phyloP scores from a whole-genome alignment of 2,329 filamentous ascomycete genomes.

The Xylariaceae sp. region DNA sequence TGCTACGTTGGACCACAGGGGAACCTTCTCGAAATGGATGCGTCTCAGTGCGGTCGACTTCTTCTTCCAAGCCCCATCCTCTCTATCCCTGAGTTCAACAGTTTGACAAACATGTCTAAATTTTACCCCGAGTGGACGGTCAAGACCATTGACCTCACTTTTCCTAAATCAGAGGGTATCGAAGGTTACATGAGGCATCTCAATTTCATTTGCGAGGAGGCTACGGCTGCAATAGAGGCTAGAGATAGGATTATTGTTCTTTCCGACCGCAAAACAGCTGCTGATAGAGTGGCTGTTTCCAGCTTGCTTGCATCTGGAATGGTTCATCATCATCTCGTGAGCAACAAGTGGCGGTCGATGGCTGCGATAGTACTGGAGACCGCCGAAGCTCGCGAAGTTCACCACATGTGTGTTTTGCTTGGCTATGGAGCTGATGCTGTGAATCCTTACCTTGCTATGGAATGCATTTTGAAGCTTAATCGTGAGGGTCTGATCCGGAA shows the following conservation, averaged over 20 bases:
- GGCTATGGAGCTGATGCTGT: slow-evolving; percentile 94
- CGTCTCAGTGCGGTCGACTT: slow-evolving; percentile 84
- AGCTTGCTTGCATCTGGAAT: slow-evolving; percentile 87
- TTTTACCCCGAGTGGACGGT: slow-evolving; percentile 83
- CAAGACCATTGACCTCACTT: slow-evolving; percentile 90
- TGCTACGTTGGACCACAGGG: slow-evolving; percentile 96
- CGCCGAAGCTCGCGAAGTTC: slow-evolving; percentile 93
- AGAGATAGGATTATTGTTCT: slow-evolving; percentile 86
- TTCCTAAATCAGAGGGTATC: slow-evolving; percentile 82
- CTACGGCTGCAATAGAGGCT: slow-evolving; percentile 81
- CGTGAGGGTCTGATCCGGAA: slow-evolving; percentile 91
- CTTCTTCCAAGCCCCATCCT: slow-evolving; percentile 88
- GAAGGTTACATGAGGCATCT: slow-evolving; percentile 86
- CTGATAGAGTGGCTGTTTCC: slow-evolving; percentile 83
- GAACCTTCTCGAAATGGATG: slow-evolving; percentile 91
- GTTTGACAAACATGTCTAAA: slow-evolving; percentile 76
- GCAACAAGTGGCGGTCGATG: slow-evolving; percentile 93
- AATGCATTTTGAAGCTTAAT: slow-evolving; percentile 97
- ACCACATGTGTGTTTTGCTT: slow-evolving; percentile 98
- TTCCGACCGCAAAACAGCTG: slow-evolving; percentile 84
- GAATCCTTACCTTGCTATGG: slow-evolving; percentile 93
- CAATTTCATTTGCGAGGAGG: slow-evolving; percentile 85
- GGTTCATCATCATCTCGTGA: slow-evolving; percentile 93
- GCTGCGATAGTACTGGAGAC: slow-evolving; percentile 89
- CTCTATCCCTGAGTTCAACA: slow-evolving; percentile 89